These are phyloP conservation scores for Picochlorum sp. DNA, from an alignment of 139 green algal genomes.

Conservation along the genomic window DNA sequence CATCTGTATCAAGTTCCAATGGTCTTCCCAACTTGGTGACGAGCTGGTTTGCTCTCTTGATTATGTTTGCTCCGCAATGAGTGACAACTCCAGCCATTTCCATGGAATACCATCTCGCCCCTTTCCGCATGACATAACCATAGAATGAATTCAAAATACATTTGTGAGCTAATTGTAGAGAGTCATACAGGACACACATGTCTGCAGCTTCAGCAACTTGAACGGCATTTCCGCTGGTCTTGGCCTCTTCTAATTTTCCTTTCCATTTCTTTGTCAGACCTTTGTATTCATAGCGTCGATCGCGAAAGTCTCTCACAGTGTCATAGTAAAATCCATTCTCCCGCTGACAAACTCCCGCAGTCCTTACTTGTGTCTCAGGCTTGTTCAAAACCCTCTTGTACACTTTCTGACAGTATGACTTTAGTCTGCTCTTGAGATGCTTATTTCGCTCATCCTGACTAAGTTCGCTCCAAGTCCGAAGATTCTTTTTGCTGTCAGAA, in stretches of 20 bases:
- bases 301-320: slow-evolving; percentile 89
- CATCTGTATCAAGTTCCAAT: slow-evolving; percentile 97
- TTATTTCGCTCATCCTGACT: slow-evolving; percentile 48
- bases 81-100: slow-evolving; percentile 98
- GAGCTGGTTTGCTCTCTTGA: slow-evolving; percentile 69
- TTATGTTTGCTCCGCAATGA: slow-evolving; percentile 94
- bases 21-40: slow-evolving; percentile 72
- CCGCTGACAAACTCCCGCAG: slow-evolving; percentile 82
- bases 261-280: slow-evolving; percentile 89
- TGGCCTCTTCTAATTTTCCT: slow-evolving; percentile 78
- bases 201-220: slow-evolving; percentile 59
- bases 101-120: slow-evolving; percentile 97
- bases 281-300: slow-evolving; percentile 99
- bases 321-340: slow-evolving; percentile 98
- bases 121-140: slow-evolving; percentile 89
- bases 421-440: slow-evolving; percentile 84
- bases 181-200: slow-evolving; percentile 88
- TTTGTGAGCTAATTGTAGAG: slow-evolving; percentile 97
- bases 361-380: slow-evolving; percentile 68
- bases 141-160: slow-evolving; percentile 99
- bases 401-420: slow-evolving; percentile 93
- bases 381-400: slow-evolving; percentile 97
- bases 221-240: slow-evolving; percentile 48
- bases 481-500: slow-evolving; percentile 5
- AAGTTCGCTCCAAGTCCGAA: slow-evolving; percentile 41